Evolutionary conservation across 129 eudicot species (phyloP).

Genomic region (Centrapalus pauciflorus): DNA sequence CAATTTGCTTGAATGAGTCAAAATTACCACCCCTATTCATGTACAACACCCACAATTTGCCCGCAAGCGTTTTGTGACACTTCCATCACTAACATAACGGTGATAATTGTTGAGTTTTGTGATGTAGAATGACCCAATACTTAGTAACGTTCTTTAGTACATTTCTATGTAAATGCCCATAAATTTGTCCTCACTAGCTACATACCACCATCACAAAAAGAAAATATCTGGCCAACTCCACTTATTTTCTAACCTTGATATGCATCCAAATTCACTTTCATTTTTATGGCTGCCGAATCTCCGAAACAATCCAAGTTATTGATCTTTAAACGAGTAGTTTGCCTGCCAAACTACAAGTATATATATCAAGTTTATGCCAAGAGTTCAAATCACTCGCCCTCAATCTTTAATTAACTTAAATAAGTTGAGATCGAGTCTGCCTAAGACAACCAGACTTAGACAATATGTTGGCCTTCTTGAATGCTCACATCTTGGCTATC

Average conservation of each 20-base stretch:
- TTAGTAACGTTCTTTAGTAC: not conserved
- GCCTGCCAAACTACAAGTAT: conserved; percentile 20
- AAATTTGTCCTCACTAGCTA: conserved; percentile 6
- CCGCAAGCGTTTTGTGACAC: too few relatives aligned
- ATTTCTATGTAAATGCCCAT: conserved; percentile 14
- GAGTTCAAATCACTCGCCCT: conserved; percentile 25
- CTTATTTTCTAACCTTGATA: conserved; percentile 3
- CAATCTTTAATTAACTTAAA: conserved; percentile 12
- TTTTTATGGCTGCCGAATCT: conserved; percentile 18
- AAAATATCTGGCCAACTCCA: conserved; percentile 14
- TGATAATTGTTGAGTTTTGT: too few relatives aligned
- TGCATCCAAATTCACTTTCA: conserved; percentile 16
- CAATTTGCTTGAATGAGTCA: too few relatives aligned
- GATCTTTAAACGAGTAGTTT: not conserved
- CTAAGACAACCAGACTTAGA: not conserved
- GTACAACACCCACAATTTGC: too few relatives aligned
- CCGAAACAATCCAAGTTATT: conserved; percentile 10
- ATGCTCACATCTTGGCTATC: conserved; percentile 28
- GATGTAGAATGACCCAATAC: too few relatives aligned
- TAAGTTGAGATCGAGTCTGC: conserved; percentile 19
- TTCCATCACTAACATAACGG: not conserved
- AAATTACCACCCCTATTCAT: too few relatives aligned
- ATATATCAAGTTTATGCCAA: conserved; percentile 5
- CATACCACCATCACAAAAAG: conserved; percentile 7
- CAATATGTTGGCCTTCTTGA: conserved; percentile 33